These are phyloP conservation scores for Metschnikowia lochheadii DNA, from an alignment of 805 yeast genomes.

Conservation along the genomic window DNA sequence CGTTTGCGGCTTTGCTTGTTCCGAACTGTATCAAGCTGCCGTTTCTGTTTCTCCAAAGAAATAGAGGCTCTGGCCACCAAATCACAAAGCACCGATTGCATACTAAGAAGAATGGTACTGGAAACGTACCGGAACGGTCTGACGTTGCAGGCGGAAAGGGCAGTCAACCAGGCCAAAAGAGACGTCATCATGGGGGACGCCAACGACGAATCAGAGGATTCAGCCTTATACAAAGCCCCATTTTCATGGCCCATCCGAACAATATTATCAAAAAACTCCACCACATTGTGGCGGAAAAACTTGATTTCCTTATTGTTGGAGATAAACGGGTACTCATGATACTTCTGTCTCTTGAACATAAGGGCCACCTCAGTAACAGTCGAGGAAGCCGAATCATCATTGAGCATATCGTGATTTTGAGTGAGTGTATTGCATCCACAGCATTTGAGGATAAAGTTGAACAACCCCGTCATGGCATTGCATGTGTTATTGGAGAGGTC, in stretches of 20 bases:
- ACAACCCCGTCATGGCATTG: constrained; percentile 52
- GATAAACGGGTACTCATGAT: constrained; percentile 66
- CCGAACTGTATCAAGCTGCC: constrained; percentile 35
- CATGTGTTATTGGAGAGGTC: constrained; percentile 14
- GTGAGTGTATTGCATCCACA: constrained; percentile 69
- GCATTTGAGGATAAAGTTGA: constrained; percentile 65
- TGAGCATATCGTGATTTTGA: constrained; percentile 70
- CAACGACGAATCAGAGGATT: constrained; percentile 18
- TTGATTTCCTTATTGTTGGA: constrained; percentile 46
- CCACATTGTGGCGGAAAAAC: constrained; percentile 47
- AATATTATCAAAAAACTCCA: constrained; percentile 52
- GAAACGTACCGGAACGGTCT: constrained; percentile 70
- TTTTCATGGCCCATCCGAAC: constrained; percentile 54
- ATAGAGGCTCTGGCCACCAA: constrained; percentile 36
- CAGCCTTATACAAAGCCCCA: constrained; percentile 48
- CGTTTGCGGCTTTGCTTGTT: constrained; percentile 25
- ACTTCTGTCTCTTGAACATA: constrained; percentile 53
- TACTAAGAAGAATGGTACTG: constrained; percentile 52
- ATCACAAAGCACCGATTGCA: constrained; percentile 59
- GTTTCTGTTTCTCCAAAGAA: constrained; percentile 40
- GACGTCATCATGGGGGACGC: constrained; percentile 47
- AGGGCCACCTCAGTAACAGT: constrained; percentile 72
- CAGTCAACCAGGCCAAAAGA: constrained; percentile 69
- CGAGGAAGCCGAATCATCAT: constrained; percentile 64
- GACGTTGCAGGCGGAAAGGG: constrained; percentile 63